Evolutionary conservation across 768 basidiomycete genomes (phyloP).

Genomic region (Phylloporus sp.): DNA sequence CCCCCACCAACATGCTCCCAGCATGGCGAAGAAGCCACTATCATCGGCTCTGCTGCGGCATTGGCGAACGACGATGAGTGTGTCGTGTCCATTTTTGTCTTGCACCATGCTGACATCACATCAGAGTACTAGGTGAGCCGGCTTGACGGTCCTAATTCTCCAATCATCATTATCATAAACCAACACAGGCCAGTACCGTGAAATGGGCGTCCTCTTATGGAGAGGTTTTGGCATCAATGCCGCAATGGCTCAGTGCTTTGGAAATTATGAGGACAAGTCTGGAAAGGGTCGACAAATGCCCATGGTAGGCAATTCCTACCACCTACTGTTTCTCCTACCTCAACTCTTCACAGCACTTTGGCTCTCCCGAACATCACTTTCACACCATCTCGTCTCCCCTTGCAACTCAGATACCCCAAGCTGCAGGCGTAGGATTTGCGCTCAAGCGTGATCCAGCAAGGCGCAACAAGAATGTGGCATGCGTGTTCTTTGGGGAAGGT

Average conservation of each 20-base stretch:
- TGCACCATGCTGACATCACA: conserved; percentile 6
- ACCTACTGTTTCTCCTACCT: not conserved
- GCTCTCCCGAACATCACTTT: conserved; percentile 79
- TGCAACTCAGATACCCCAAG: conserved; percentile 93
- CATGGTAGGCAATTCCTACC: conserved; percentile 49
- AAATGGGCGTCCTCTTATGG: conserved; percentile 89
- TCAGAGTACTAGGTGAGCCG: conserved; percentile 66
- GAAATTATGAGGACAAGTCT: conserved; percentile 73
- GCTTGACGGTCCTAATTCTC: not conserved
- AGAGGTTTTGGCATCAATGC: conserved; percentile 74
- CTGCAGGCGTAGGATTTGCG: conserved; percentile 89
- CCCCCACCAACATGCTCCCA: conserved; percentile 27
- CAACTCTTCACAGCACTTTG: conserved; percentile 67
- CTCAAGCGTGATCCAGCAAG: conserved; percentile 72
- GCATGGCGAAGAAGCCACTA: conserved; percentile 89
- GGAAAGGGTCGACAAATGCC: conserved; percentile 94
- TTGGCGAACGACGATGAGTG: conserved; percentile 82
- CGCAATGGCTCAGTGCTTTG: conserved; percentile 92
- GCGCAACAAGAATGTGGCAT: conserved; percentile 70
- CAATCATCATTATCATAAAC: not conserved
- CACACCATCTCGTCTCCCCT: conserved; percentile 93
- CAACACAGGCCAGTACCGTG: conserved; percentile 79
- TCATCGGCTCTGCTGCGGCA: conserved; percentile 86
- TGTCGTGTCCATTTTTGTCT: conserved; percentile 26
- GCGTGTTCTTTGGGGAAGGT: conserved; percentile 91